These are phyloP conservation scores for Nothophytophthora sp. DNA, from an alignment of 352 stramenopile genomes.

Conservation along the genomic window DNA sequence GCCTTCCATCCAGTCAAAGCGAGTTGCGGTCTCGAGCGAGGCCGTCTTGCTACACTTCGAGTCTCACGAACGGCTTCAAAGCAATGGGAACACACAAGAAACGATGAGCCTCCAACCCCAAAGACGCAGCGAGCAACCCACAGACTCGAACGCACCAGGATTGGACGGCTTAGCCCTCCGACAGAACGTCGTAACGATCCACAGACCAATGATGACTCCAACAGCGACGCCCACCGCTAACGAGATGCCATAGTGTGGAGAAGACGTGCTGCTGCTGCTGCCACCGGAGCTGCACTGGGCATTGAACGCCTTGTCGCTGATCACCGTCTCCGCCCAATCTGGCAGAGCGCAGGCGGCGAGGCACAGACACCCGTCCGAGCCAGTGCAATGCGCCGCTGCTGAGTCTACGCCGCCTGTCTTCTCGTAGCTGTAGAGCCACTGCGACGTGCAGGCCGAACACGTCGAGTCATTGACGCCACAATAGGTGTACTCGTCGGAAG, in stretches of 20 bases:
- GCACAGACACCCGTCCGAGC: slow-evolving; percentile 25
- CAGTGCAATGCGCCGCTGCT: slow-evolving; percentile 17
- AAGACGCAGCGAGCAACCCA: not conserved
- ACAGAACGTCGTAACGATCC: slow-evolving; percentile 18
- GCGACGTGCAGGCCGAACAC: slow-evolving; percentile 22
- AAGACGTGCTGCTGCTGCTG: too few relatives aligned
- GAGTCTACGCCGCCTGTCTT: slow-evolving; percentile 14
- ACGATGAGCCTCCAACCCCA: not conserved
- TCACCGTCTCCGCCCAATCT: slow-evolving; percentile 24
- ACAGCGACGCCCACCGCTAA: slow-evolving; percentile 16
- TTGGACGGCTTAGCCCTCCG: slow-evolving; percentile 6
- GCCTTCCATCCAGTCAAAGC: slow-evolving; percentile 48
- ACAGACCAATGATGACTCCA: slow-evolving; percentile 17
- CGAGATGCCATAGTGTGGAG: slow-evolving; percentile 16
- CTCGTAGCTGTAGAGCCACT: slow-evolving; percentile 24
- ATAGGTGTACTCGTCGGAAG: slow-evolving; percentile 35
- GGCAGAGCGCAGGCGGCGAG: slow-evolving; percentile 22
- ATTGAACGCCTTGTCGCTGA: too few relatives aligned
- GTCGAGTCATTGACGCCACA: slow-evolving; percentile 19
- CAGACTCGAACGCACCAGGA: slow-evolving; percentile 8
- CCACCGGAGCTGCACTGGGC: slow-evolving; percentile 14
- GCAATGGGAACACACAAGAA: not conserved
- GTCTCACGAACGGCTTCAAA: slow-evolving; percentile 12
- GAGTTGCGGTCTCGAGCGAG: slow-evolving; percentile 26
- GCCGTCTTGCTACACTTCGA: slow-evolving; percentile 13